Evolutionary conservation across 495 filamentous ascomycete species (phyloP), one percentile per base, ranked within the genome.

Genomic region (Hypoxylon subgilvum): DNA sequence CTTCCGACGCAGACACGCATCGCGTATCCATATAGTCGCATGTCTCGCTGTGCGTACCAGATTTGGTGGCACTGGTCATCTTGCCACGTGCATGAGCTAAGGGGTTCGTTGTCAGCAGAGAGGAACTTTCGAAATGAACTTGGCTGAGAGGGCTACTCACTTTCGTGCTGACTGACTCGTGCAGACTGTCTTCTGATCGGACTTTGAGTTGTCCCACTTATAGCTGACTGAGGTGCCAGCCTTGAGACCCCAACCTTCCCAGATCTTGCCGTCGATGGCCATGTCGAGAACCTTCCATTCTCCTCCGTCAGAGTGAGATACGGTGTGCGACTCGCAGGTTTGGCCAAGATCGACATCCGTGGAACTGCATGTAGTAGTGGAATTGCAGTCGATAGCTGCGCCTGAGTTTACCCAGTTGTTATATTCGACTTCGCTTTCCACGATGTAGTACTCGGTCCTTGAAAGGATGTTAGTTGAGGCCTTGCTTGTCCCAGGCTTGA

Each of bases 21-120:
- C 6, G 39, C 19, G 22, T 42, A 42, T 9, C 39, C 39, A n/a
- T 42, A 21, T 6, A 42, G 4, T 4, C 39, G 39, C 1, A 27
- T n/a, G 7, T 42, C 39, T 42, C 39, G 39, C 39, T 42, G 39
- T 7, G 39, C 39, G 12, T 42, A 42, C 39, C 39, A 42, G 22
- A 42, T 13, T n/a, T 42, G 39, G 39, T 42, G 39, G 39, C 39
- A 42, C 5, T 16, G 1, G 16, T 42, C 21, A 27, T 42, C 39
- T 21, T 42, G 10, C 39, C 39, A 42, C n/a, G 1, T 42, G 13
- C 39, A 42, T 42, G 25, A 22, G 13, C 39, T 42, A 14, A 1
- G 13, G 2, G 21, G 10, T 2, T 41, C 13, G 39, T n/a, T n/a
- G 19, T 21, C 39, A 16, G 23, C 23, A 8, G 4, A 27, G n/a